phyloP scores from a whole-genome alignment of 2,329 filamentous ascomycete genomes.

The Stachybotrys chartarum region DNA sequence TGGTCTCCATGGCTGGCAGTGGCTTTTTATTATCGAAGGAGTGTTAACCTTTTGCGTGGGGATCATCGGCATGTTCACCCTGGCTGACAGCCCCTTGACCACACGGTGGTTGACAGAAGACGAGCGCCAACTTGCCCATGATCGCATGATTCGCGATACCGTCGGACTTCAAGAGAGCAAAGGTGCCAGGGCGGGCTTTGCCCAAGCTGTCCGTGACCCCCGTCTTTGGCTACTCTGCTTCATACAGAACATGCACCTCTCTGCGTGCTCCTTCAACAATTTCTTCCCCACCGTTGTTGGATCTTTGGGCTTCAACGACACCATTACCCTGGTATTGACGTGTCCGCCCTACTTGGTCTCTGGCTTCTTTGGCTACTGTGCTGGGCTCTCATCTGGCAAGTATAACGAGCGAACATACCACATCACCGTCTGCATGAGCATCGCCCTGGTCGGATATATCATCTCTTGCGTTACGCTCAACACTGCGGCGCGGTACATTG shows the following conservation, averaged over 20 bases:
- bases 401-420: constrained; percentile 32
- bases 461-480: constrained; percentile 21
- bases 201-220: constrained; percentile 17
- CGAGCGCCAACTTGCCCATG: constrained; percentile 33
- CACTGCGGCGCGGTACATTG: constrained; percentile 20
- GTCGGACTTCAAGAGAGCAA: constrained; percentile 24
- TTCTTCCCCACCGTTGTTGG: constrained; percentile 6
- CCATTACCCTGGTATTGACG: neutral
- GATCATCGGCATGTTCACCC: constrained; percentile 21
- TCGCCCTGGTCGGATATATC: constrained; percentile 31
- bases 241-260: constrained; percentile 20
- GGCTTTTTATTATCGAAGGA: constrained; percentile 25
- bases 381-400: constrained; percentile 33
- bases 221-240: constrained; percentile 18
- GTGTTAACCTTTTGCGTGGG: constrained; percentile 19
- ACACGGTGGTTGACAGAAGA: constrained; percentile 26
- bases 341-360: constrained; percentile 35
- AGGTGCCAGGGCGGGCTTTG: constrained; percentile 23
- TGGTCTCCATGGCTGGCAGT: constrained; percentile 21
- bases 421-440: constrained; percentile 24
- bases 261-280: constrained; percentile 17
- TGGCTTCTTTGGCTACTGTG: constrained; percentile 31
- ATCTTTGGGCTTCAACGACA: constrained; percentile 1
- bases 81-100: constrained; percentile 28
- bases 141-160: constrained; percentile 25